Evolutionary conservation across 2,329 filamentous ascomycete genomes (phyloP).

Genomic region (Fusarium ramigenum): DNA sequence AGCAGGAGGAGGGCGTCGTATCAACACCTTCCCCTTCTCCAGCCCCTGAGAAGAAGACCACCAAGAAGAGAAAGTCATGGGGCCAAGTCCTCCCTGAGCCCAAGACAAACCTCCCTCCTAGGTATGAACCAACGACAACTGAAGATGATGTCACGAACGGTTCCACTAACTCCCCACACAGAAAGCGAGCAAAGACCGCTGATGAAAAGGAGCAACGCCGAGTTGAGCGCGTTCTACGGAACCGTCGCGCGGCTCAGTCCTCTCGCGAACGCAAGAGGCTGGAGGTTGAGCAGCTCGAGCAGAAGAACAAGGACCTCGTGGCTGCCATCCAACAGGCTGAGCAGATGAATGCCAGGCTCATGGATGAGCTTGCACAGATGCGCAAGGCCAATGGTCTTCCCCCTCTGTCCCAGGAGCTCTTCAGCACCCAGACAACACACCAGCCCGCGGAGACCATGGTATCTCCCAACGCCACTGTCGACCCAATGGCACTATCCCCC

Average conservation of each 20-base stretch:
- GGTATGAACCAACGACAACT: slow-evolving; percentile 61
- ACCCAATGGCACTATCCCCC: slow-evolving; percentile 70
- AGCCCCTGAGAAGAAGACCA: slow-evolving; percentile 70
- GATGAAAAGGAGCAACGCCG: slow-evolving; percentile 98
- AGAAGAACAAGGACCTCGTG: slow-evolving; percentile 77
- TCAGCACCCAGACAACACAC: slow-evolving; percentile 58
- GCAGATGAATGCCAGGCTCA: slow-evolving; percentile 59
- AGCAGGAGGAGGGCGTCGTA: slow-evolving; percentile 26
- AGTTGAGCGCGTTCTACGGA: slow-evolving; percentile 95
- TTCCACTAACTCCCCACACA: slow-evolving; percentile 50
- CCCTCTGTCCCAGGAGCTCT: slow-evolving; percentile 68
- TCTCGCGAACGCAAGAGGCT: slow-evolving; percentile 91
- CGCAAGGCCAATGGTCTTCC: slow-evolving; percentile 57
- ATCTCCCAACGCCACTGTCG: slow-evolving; percentile 59
- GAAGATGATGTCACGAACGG: not conserved
- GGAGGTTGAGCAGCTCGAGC: slow-evolving; percentile 87
- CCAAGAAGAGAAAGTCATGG: slow-evolving; percentile 98
- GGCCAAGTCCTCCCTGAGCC: slow-evolving; percentile 95
- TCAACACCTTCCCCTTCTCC: slow-evolving; percentile 40
- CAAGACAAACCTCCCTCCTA: slow-evolving; percentile 93
- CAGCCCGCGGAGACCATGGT: slow-evolving; percentile 55
- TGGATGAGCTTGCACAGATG: slow-evolving; percentile 61
- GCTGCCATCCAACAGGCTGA: slow-evolving; percentile 68
- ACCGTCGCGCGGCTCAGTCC: slow-evolving; percentile 94
- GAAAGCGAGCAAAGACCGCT: slow-evolving; percentile 97